Conservation (phyloP, 371 early-diverging fungal genomes). For the Massospora cicadina region DNA sequence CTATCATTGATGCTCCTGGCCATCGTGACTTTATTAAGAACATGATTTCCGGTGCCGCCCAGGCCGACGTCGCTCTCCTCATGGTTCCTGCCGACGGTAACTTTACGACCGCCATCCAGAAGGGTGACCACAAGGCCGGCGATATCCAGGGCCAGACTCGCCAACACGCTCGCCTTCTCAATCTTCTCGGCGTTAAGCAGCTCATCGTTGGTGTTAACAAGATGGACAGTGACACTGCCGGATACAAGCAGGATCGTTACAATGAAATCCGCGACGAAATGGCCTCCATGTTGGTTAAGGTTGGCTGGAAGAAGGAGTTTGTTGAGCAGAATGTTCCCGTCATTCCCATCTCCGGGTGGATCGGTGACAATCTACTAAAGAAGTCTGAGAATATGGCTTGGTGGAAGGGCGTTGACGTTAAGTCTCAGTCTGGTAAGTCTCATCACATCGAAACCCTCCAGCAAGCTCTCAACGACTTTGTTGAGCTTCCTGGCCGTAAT, state of each 20-base stretch:
- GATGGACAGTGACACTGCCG: constrained; percentile 9
- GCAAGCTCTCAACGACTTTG: constrained; percentile 1
- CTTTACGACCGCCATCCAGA: constrained; percentile 10
- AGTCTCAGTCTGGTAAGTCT: background rate
- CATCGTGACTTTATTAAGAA: constrained; percentile 98
- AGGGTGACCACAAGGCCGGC: constrained; percentile 11
- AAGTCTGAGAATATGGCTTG: constrained; percentile 86
- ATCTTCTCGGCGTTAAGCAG: constrained; percentile 8
- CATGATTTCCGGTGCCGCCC: constrained; percentile 97
- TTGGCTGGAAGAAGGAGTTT: constrained; percentile 11
- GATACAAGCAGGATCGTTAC: constrained; percentile 7
- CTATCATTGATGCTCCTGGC: constrained; percentile 94
- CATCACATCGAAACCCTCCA: background rate
- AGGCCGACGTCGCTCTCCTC: constrained; percentile 89
- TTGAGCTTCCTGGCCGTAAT: constrained; percentile 9
- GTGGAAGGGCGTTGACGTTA: constrained; percentile 6
- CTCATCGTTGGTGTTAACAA: constrained; percentile 9
- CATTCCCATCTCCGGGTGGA: constrained; percentile 45
- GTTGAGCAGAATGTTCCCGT: constrained; percentile 1
- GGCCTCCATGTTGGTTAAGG: constrained; percentile 1
- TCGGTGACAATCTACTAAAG: constrained; percentile 96
- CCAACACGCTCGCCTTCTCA: constrained; percentile 8
- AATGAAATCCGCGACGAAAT: constrained; percentile 9
- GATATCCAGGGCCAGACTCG: constrained; percentile 9
- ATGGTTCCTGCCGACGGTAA: constrained; percentile 70